A percentile compares a stretch with the other conserved stretches of the same genome.
Conservation (phyloP, 257 asterid species). For the Henckelia pumila region DNA sequence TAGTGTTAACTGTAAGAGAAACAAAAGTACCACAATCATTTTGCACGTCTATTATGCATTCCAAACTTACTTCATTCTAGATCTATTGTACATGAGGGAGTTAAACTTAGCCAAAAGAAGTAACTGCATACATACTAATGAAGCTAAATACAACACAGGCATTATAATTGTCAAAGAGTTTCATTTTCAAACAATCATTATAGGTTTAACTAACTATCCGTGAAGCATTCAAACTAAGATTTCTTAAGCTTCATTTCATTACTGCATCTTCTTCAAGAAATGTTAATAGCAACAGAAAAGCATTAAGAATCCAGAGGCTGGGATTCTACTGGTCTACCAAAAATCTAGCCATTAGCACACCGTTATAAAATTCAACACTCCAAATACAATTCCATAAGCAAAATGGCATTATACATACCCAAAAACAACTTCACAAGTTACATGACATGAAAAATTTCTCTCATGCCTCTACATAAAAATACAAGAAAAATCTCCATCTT, state of each 20-base stretch:
- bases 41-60: not conserved
- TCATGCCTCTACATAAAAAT: not conserved
- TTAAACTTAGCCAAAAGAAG: not conserved
- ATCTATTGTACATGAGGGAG: not conserved
- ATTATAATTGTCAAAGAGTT: not conserved
- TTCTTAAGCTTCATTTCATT: not conserved
- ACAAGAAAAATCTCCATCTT: too few species aligned
- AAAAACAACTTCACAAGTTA: not conserved
- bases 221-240: constrained; percentile 1
- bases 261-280: too few species aligned
- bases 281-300: not conserved
- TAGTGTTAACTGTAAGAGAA: constrained; percentile 13
- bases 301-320: not conserved
- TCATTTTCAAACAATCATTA: not conserved
- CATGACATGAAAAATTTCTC: too few species aligned
- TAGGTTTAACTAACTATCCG: not conserved
- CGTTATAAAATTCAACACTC: not conserved
- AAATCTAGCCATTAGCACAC: not conserved
- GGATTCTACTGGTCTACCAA: not conserved
- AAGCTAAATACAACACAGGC: not conserved
- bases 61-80: not conserved
- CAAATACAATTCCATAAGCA: not conserved
- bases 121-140: not conserved
- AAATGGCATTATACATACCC: not conserved
- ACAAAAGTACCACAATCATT: not conserved